These are phyloP conservation scores for Lagenidium giganteum DNA, from an alignment of 352 stramenopile species.

Conservation along the genomic window DNA sequence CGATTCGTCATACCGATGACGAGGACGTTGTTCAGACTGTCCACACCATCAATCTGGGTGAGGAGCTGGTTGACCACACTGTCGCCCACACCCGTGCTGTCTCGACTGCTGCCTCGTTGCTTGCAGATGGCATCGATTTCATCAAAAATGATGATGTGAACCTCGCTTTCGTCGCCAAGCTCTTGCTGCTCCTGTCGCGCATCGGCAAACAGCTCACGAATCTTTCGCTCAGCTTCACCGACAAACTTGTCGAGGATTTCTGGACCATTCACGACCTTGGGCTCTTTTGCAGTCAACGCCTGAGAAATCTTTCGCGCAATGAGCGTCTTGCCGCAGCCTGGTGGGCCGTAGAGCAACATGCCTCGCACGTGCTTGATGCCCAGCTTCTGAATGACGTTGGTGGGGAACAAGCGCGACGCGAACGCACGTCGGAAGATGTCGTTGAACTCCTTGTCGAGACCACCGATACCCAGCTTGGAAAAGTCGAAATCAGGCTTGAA, in stretches of 20 bases:
- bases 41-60: constrained; percentile 99
- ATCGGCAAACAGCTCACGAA: constrained; percentile 97
- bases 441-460: constrained; percentile 99
- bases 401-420: constrained; percentile 95
- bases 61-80: constrained; percentile 99
- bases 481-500: constrained; percentile 99
- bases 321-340: constrained; percentile 95
- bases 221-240: constrained; percentile 98
- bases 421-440: constrained; percentile 99
- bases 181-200: constrained; percentile 86
- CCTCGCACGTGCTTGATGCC: constrained; percentile 99
- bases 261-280: constrained; percentile 98
- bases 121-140: constrained; percentile 99
- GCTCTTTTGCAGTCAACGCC: constrained; percentile 94
- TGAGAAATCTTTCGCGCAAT: constrained; percentile 98
- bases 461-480: constrained; percentile 98
- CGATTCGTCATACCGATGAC: constrained; percentile 99
- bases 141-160: constrained; percentile 99
- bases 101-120: constrained; percentile 87
- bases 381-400: constrained; percentile 95
- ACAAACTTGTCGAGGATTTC: constrained; percentile 99
- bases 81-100: constrained; percentile 96
- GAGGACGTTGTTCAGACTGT: constrained; percentile 99
- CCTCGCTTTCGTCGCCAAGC: constrained; percentile 94
- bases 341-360: constrained; percentile 83